Evolutionary conservation across 768 basidiomycete genomes (phyloP).

Genomic region (Termitomyces titanicus): DNA sequence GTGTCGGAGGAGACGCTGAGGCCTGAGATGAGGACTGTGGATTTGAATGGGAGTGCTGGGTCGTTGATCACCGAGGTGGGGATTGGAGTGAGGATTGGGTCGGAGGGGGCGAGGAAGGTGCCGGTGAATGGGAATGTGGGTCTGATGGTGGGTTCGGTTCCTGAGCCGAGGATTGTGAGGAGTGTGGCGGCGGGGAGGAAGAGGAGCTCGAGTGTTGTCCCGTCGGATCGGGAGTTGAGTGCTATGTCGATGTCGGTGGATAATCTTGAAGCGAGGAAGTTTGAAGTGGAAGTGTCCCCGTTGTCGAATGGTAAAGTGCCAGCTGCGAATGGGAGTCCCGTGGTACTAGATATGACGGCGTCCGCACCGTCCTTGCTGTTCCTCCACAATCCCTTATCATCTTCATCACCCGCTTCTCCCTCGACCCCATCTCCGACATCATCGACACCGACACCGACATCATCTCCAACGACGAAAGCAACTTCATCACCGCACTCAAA

Average conservation of each 20-base stretch:
- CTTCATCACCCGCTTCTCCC: background rate
- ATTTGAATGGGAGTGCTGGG: constrained; percentile 44
- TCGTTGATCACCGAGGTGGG: constrained; percentile 45
- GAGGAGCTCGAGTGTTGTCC: constrained; percentile 32
- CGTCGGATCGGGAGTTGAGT: constrained; percentile 24
- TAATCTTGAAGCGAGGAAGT: background rate
- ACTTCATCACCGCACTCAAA: constrained; percentile 5
- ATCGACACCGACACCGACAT: constrained; percentile 1
- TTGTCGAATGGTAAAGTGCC: constrained; percentile 9
- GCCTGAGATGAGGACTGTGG: constrained; percentile 42
- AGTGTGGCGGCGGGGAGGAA: constrained; percentile 49
- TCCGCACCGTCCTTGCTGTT: constrained; percentile 14
- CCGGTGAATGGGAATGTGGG: constrained; percentile 12
- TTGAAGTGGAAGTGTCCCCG: constrained; percentile 6
- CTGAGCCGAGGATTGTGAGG: constrained; percentile 50
- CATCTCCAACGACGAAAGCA: constrained; percentile 5
- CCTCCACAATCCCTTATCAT: constrained; percentile 3
- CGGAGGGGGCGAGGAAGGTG: constrained; percentile 13
- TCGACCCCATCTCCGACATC: background rate
- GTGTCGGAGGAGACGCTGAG: constrained; percentile 67
- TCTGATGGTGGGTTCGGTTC: constrained; percentile 19
- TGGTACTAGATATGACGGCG: constrained; percentile 6
- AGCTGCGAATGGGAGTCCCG: constrained; percentile 7
- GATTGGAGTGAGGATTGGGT: constrained; percentile 29
- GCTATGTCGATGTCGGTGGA: constrained; percentile 15